phyloP scores from a whole-genome alignment of 225 moss, liverwort and hornwort genomes.

The Antitrichia curtipendula region DNA sequence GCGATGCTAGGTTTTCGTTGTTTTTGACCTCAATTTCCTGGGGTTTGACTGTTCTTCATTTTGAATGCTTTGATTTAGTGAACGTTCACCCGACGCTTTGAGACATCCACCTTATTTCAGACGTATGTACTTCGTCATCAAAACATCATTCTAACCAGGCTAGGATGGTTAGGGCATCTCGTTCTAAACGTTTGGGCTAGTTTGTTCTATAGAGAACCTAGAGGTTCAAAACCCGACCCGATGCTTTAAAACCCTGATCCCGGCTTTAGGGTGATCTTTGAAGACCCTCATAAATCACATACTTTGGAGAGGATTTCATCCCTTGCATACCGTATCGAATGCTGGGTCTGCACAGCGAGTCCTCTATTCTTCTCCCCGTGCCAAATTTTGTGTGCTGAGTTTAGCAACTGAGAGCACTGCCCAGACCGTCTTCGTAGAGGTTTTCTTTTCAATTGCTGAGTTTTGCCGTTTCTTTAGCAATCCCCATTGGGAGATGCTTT shows the following conservation, averaged over 20 bases:
- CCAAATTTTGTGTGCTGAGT: not conserved
- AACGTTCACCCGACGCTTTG: not conserved
- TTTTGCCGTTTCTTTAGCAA: not conserved
- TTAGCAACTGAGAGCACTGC: not conserved
- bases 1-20: not conserved
- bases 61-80: not conserved
- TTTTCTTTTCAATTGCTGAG: not conserved
- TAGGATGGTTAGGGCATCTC: not conserved
- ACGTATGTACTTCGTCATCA: not conserved
- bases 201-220: not conserved
- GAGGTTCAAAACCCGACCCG: not conserved
- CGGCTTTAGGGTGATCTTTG: not conserved
- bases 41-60: not conserved
- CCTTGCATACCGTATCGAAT: not conserved
- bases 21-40: not conserved
- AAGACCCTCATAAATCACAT: not conserved
- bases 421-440: not conserved
- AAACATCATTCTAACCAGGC: not conserved
- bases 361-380: not conserved
- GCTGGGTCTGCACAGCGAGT: not conserved
- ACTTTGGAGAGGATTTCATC: not conserved
- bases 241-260: not conserved
- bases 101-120: not conserved
- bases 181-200: not conserved
- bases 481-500: not conserved